Evolutionary conservation across 2,329 filamentous ascomycete species (phyloP).

Genomic region (Talaromyces sp.): DNA sequence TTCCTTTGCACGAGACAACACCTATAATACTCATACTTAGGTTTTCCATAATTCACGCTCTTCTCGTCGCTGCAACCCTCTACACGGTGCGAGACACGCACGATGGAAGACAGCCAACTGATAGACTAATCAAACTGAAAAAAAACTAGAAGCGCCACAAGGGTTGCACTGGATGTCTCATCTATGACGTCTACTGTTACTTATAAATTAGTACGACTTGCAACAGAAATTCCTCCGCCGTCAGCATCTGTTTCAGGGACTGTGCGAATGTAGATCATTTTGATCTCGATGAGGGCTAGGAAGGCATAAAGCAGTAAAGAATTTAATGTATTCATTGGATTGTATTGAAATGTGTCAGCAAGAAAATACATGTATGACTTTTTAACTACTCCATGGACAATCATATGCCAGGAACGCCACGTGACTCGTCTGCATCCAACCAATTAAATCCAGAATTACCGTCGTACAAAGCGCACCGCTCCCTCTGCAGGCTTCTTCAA

Average conservation of each 20-base stretch:
- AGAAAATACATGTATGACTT: no score
- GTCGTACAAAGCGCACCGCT: conserved; percentile 1
- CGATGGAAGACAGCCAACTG: neutral
- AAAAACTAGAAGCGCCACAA: neutral
- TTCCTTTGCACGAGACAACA: no score
- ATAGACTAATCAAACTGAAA: neutral
- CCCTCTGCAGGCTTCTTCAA: conserved; percentile 1
- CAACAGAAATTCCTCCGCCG: neutral
- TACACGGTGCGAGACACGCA: neutral
- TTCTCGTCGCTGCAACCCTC: neutral
- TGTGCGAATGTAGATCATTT: neutral
- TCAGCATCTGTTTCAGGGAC: neutral
- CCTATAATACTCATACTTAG: no score
- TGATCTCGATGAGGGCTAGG: neutral
- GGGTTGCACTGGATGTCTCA: neutral
- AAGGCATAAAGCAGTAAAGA: neutral
- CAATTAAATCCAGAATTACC: neutral
- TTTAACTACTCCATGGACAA: neutral
- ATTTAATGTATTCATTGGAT: neutral
- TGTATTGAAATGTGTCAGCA: neutral
- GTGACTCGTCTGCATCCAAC: neutral
- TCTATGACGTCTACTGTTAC: neutral
- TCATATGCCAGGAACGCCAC: neutral
- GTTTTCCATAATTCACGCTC: neutral
- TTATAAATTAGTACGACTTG: neutral